Base-by-base conservation (phyloP, 169 alveolate genomes). In the Eimeria tenella region DNA sequence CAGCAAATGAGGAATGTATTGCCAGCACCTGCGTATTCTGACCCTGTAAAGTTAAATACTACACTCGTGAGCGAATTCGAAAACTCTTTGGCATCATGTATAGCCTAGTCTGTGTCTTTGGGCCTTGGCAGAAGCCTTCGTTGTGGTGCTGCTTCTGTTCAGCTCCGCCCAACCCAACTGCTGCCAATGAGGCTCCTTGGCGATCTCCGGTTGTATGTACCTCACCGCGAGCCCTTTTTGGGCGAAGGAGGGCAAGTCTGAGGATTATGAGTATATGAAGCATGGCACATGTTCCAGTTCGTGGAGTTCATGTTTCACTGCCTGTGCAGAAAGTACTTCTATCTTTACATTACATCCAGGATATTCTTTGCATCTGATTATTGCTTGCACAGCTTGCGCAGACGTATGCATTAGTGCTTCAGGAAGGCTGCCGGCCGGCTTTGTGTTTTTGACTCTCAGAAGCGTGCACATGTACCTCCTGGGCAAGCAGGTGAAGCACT, bases 121-220 rank as follows among this genome's bases (percentile, higher is more conserved):
- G 55, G 74, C 50, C 11, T 6, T 52, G 5, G 74, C 0, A 21
- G 53, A 49, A 81, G 73, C 19, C 25, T 10, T 55, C 42, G 15
- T 25, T 52, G 73, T 56, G 55, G n/a, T 81, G 52, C 25, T 50
- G 89, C 25, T 17, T n/a, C 73, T 53, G 71, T 81, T 52, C 89
- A 81, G 89, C 73, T 81, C 71, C 89, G 89, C 55, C 89, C 89
- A 11, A 81, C 89, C 53, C 89, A 81, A 70, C 73, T 81, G 89
- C 73, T 81, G 23, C 89, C 89, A 23, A 81, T 81, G 89, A n/a
- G 89, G 73, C 73, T 81, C 71, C 17, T 81, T 9, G 89, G 89
- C 10, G 89, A 81, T 70, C 89, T 81, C 23, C 89, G 89, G 89
- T 70, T 81, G 58, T 81, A 81, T 23, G 89, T 81, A 21, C 89